Base-by-base conservation (phyloP, 768 basidiomycete species). In the Lactarius evosmus region DNA sequence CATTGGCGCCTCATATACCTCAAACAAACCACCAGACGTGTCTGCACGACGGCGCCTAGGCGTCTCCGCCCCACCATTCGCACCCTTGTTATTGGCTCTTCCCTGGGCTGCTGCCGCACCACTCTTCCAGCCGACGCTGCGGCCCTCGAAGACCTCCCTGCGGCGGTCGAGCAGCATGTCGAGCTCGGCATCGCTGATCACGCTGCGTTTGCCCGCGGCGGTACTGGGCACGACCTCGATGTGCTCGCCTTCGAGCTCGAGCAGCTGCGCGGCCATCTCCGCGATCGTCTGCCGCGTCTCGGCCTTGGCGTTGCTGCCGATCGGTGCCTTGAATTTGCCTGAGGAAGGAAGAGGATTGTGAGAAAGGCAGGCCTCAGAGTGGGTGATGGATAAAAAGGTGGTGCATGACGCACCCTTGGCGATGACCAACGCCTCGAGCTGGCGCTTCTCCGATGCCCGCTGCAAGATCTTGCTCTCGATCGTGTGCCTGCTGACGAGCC, bases 401-500 rank as follows among this genome's bases (percentile, higher is more conserved):
- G 25, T 34, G 57, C 7, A 9, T 5, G 16, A 69, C 71, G 8
- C 57, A 87, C 91, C 93, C 76, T 95, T 91, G 9, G 93, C 94
- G 71, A 98, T 98, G 70, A 99, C 95, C 40, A 98, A 79, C 2
- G 92, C 92, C 77, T 98, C 97, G 5, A 99, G 82, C 74, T 92
- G 88, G 52, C 92, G 83, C 77, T 93, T 93, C 78, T 91, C 90
- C 8, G 82, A 81, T 7, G 92, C 91, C n/a, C 86, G 82, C 70
- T 93, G 84, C 82, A 98, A 86, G 70, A 98, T 94, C 74, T 87
- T 89, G 44, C 88, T 89, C 78, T 99, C 96, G 69, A 99, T 82
- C 2, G 94, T 97, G 74, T 95, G 89, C 6, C 85, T 87, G 25
- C 87, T 89, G 40, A 96, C 85, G 4, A 98, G 80, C 41, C 96